Base-by-base conservation (phyloP, 75 land plant genomes). In the Picea glauca region DNA sequence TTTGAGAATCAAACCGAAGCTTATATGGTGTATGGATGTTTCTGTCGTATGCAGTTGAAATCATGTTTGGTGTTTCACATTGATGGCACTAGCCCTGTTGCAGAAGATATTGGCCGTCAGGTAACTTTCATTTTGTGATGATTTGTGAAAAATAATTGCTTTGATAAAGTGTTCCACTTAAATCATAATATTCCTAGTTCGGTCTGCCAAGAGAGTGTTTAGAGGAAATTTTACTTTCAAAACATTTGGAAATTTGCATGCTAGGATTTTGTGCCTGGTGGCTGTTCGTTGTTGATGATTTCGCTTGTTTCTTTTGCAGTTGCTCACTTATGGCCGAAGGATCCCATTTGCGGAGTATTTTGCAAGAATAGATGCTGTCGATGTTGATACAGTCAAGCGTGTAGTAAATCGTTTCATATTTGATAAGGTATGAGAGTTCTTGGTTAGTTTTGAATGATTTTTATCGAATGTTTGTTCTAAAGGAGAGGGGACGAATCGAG, bases 51-150 rank as follows among this genome's bases (percentile, higher is more conserved):
- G 80, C 96, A 93, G 96, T 78, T 94, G 81, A 94, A 94, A 78
- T 85, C 95, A 23, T 84, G 91, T 80, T 60, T 94, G 82, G 58
- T 89, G 76, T 88, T 94, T 81, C 95, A 93, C 81, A 83, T 94
- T 3, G 98, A 94, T 82, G 98, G 98, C 67, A 89, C 98, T 26
- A 93, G 98, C 76, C 86, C 93, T 23, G 82, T 93, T 35, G 96
- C 98, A 78, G 98, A 94, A 81, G 98, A 94, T 80, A 94, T 94
- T 78, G 98, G 98, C 7, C 95, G 98, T 11, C 95, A 94, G 98
- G 94, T 93, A 77, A 38, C 18, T 20, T 40, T 43, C 18, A 32
- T 12, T 66, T 66, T 5, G 5, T 5, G 21, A 35, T 35, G 40
- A 33, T 31, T 23, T 33, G 31, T 32, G 8, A 40, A n/a, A 3